phyloP scores from a whole-genome alignment of 129 eudicot genomes.

The Gnaphalium uliginosum region DNA sequence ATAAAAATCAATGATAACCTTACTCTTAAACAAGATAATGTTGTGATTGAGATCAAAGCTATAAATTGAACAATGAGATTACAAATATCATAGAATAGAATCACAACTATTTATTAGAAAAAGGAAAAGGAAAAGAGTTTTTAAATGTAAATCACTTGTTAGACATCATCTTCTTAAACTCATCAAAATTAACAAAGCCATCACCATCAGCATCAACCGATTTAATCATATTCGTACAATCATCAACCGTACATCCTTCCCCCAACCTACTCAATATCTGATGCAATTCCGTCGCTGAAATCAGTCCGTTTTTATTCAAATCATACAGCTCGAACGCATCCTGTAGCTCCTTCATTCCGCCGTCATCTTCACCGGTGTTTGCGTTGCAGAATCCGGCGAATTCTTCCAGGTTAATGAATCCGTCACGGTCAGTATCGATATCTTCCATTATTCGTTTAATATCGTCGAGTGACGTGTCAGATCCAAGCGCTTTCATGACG shows the following conservation, averaged over 20 bases:
- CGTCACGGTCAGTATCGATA: conserved; percentile 71
- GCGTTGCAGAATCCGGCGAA: conserved; percentile 59
- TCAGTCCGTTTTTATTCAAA: conserved; percentile 60
- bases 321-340: conserved; percentile 77
- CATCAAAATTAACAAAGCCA: conserved; percentile 78
- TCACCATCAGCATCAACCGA: conserved; percentile 87
- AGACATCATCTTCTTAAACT: conserved; percentile 92
- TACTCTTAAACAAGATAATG: no score
- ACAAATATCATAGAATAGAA: not conserved
- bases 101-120: not conserved
- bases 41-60: not conserved
- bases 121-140: not conserved
- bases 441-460: conserved; percentile 63
- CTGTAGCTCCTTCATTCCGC: conserved; percentile 46
- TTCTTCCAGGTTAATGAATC: conserved; percentile 61
- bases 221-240: conserved; percentile 70
- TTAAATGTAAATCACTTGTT: conserved; percentile 21
- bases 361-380: conserved; percentile 28
- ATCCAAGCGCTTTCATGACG: conserved; percentile 53
- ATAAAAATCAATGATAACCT: no score
- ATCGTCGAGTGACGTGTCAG: conserved; percentile 53
- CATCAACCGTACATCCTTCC: conserved; percentile 77
- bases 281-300: conserved; percentile 74
- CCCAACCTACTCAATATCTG: conserved; percentile 65
- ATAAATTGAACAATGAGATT: not conserved